Evolutionary conservation across 2,329 filamentous ascomycete genomes (phyloP).

Genomic region (Tolypocladium guangdongense): DNA sequence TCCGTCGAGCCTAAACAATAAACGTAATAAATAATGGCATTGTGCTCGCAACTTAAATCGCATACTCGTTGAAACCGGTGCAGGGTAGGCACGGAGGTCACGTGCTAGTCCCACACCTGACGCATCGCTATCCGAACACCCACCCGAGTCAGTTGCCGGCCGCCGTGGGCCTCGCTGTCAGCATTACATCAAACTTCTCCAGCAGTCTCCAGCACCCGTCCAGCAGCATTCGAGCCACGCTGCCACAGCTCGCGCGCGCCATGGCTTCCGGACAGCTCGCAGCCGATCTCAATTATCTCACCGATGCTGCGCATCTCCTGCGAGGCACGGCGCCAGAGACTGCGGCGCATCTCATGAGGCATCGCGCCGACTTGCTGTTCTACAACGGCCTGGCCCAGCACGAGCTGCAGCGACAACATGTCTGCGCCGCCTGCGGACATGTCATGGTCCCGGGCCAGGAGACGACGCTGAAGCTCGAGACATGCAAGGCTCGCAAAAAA

Average conservation of each 20-base stretch:
- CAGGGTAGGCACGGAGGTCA: neutral
- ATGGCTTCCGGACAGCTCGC: slow-evolving; percentile 12
- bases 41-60: neutral
- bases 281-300: slow-evolving; percentile 32
- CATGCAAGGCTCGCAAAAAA: slow-evolving; percentile 4
- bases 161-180: neutral
- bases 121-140: neutral
- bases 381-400: slow-evolving; percentile 31
- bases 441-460: slow-evolving; percentile 45
- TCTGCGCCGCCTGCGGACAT: slow-evolving; percentile 49
- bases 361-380: slow-evolving; percentile 37
- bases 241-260: neutral
- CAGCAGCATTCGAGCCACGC: neutral
- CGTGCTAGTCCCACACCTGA: neutral
- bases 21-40: neutral
- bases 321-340: slow-evolving; percentile 39
- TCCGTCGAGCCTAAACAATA: slow-evolving; percentile 51
- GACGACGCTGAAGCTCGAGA: slow-evolving; percentile 27
- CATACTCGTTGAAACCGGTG: neutral
- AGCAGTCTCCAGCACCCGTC: neutral
- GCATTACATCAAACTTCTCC: neutral
- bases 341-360: slow-evolving; percentile 49
- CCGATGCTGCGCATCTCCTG: slow-evolving; percentile 49
- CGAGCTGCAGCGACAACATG: slow-evolving; percentile 40
- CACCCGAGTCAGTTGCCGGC: neutral